phyloP scores from a whole-genome alignment of 176 grass and related monocot species.

The Eleusine coracana region DNA sequence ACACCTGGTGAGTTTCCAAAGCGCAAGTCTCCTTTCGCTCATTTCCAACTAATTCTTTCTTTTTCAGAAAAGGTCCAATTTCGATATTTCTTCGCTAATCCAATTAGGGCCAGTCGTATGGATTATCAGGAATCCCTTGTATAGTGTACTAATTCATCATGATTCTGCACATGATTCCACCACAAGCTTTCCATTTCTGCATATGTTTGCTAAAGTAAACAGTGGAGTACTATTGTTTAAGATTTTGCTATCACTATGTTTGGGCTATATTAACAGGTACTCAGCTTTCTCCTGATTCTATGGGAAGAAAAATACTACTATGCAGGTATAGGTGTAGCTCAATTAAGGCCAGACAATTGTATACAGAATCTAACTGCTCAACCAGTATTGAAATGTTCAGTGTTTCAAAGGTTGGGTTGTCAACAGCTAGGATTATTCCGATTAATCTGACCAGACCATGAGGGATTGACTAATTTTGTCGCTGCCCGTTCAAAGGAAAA shows the following conservation, averaged over 20 bases:
- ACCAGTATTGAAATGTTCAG: background rate
- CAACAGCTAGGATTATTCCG: slow-evolving; percentile 32
- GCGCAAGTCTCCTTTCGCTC: background rate
- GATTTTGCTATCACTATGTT: too few relatives aligned
- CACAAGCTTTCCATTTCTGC: too few relatives aligned
- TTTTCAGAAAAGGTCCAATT: background rate
- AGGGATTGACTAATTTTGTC: slow-evolving; percentile 24
- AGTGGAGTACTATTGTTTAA: too few relatives aligned
- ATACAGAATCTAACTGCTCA: background rate
- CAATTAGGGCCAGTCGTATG: background rate
- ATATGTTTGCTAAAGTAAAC: background rate
- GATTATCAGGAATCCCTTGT: background rate
- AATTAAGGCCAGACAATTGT: background rate
- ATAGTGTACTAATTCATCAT: background rate
- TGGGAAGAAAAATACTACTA: background rate
- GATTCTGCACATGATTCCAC: too few relatives aligned
- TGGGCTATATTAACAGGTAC: background rate
- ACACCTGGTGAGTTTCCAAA: background rate
- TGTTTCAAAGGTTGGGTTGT: slow-evolving; percentile 17
- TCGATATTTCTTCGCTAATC: background rate
- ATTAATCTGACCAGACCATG: slow-evolving; percentile 31
- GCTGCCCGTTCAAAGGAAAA: slow-evolving; percentile 12
- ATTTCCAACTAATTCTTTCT: background rate
- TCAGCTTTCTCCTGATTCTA: background rate
- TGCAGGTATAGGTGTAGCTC: too few relatives aligned